Evolutionary conservation across 192 early-diverging fungal species (phyloP).

Genomic region (Podila epicladia): DNA sequence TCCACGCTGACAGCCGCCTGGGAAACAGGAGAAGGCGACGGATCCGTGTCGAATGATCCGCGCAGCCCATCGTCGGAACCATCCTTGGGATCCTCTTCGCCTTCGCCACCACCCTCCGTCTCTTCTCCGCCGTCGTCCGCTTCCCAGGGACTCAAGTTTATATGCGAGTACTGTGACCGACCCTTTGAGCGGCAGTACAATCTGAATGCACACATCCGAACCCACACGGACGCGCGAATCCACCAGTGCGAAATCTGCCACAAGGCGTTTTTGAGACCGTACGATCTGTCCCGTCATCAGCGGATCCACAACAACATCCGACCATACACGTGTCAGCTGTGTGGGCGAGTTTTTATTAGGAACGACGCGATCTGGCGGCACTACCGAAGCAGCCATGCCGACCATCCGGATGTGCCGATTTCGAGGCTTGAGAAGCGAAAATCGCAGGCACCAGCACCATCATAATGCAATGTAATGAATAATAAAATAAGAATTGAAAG

Average conservation of each 20-base stretch:
- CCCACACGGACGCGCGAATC: slow-evolving; percentile 10
- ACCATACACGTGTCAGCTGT: slow-evolving; percentile 76
- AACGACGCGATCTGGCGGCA: slow-evolving; percentile 83
- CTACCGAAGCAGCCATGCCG: slow-evolving; percentile 59
- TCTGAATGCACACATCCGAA: slow-evolving; percentile 43
- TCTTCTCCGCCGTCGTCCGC: not conserved
- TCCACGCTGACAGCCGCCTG: no score
- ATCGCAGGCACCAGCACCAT: not conserved
- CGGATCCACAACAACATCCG: slow-evolving; percentile 76
- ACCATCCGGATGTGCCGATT: slow-evolving; percentile 32
- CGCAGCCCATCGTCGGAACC: no score
- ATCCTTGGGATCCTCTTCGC: not conserved
- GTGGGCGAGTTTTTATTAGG: slow-evolving; percentile 74
- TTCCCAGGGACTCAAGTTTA: slow-evolving; percentile 17
- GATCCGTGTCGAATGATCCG: no score
- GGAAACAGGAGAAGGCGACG: no score
- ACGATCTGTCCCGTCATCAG: slow-evolving; percentile 83
- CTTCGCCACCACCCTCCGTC: not conserved
- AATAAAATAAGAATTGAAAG: not conserved
- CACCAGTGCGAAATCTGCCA: slow-evolving; percentile 12
- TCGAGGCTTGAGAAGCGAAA: slow-evolving; percentile 20
- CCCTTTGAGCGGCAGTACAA: slow-evolving; percentile 42
- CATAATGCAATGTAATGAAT: not conserved
- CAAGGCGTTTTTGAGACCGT: slow-evolving; percentile 21
- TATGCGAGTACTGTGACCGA: slow-evolving; percentile 19